Evolutionary conservation across 805 yeast genomes (phyloP).

Genomic region (Cyberlindnera subsufficiens): DNA sequence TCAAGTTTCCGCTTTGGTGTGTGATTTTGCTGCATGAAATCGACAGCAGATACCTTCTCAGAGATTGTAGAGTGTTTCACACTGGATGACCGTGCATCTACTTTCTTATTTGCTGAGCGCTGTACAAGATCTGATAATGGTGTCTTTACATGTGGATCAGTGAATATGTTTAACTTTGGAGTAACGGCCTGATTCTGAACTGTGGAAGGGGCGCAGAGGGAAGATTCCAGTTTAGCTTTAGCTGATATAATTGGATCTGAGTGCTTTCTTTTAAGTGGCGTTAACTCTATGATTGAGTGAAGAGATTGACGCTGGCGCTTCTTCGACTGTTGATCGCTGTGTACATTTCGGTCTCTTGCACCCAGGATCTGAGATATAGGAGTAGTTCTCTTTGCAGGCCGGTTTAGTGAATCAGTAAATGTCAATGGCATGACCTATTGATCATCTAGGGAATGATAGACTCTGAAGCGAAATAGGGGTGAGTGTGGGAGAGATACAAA

Average conservation of each 20-base stretch:
- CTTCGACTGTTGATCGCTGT: background rate
- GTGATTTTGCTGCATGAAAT: background rate
- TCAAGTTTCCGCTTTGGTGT: background rate
- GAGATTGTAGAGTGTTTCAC: background rate
- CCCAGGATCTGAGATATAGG: background rate
- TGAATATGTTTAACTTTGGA: background rate
- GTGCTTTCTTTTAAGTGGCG: background rate
- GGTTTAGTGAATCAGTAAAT: background rate
- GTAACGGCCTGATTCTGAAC: background rate
- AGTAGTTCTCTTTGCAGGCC: background rate
- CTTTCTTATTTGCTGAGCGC: background rate
- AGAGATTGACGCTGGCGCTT: background rate
- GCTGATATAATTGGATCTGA: too few relatives aligned
- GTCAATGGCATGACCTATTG: too few relatives aligned
- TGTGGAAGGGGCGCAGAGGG: too few relatives aligned
- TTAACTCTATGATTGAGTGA: background rate
- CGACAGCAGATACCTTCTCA: background rate
- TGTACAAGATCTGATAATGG: background rate
- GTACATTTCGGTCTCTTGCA: background rate
- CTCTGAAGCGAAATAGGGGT: background rate
- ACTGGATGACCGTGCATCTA: background rate
- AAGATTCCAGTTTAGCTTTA: too few relatives aligned
- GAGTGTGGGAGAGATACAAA: too few relatives aligned
- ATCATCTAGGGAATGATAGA: background rate
- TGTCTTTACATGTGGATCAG: background rate